These are phyloP conservation scores for Volvox africanus DNA, from an alignment of 139 green algal genomes.

Conservation along the genomic window DNA sequence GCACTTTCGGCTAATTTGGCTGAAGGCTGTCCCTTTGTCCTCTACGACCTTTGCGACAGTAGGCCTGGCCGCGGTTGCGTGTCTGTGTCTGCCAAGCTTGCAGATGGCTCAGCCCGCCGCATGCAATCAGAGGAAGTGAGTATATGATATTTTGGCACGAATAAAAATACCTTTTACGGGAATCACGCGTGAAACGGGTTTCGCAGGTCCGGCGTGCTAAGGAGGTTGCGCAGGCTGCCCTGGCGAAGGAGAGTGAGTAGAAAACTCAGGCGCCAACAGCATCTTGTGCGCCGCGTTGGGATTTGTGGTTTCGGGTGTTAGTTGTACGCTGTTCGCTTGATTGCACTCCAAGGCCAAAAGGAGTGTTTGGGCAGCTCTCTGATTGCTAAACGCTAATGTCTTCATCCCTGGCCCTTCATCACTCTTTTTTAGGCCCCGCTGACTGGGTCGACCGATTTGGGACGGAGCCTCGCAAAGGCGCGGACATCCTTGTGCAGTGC, in stretches of 20 bases:
- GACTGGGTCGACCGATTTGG: constrained; percentile 90
- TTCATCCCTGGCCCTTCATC: too few relatives aligned
- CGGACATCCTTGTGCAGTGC: constrained; percentile 97
- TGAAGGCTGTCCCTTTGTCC: neutral
- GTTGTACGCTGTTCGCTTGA: neutral
- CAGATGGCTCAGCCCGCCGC: constrained; percentile 26
- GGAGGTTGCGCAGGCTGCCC: constrained; percentile 27
- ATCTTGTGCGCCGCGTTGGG: neutral
- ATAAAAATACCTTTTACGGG: neutral
- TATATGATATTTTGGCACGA: neutral
- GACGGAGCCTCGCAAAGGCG: constrained; percentile 91
- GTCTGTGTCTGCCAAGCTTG: constrained; percentile 18
- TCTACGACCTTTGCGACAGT: neutral
- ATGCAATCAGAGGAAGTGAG: constrained; percentile 26
- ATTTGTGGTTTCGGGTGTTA: neutral
- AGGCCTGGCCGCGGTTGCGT: constrained; percentile 22
- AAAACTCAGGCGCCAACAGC: neutral
- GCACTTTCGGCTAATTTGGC: neutral
- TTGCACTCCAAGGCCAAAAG: too few relatives aligned
- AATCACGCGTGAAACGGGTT: neutral
- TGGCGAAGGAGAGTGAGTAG: constrained; percentile 44
- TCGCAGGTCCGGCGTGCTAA: constrained; percentile 39
- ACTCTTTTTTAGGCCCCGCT: constrained; percentile 21
- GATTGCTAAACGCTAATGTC: too few relatives aligned
- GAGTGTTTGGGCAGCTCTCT: too few relatives aligned